Evolutionary conservation across 768 basidiomycete species (phyloP), one percentile per base, ranked within the genome.

Genomic region (Antrodiella citrinella): DNA sequence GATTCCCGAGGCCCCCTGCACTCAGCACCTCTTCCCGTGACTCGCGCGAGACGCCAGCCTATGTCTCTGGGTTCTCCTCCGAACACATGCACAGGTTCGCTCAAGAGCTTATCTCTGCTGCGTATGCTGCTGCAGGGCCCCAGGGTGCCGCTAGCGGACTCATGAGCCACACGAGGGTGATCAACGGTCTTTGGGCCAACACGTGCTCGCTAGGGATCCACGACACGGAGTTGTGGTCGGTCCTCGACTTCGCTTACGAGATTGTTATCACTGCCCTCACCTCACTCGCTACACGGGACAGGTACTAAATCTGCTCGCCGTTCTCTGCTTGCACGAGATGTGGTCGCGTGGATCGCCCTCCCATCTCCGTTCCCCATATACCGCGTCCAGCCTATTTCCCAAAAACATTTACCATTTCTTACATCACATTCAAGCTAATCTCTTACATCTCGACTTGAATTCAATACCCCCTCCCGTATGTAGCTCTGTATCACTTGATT

Each of bases 131-230:
- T 50, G 52, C 44, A 25, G 59, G 61, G 21, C 44, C 59, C 21
- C 61, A 60, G 54, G 58, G 56, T 43, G 59, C 65, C 40, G 48
- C 65, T 1, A 59, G 61, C 24, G 56, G 56, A 0, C 66, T 77
- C 42, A 64, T 76, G 53, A 45, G 51, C 13, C 67, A 70, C 51
- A 59, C 69, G 12, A 62, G 62, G 51, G 50, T 51, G 4, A 59
- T 75, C 42, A 69, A 74, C 51, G 76, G 75, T 12, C 57, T 79
- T 7, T 80, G 78, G 78, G 68, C 70, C 38, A 78, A 78, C 56
- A 72, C 61, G 3, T 72, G 70, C 52, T 69, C 69, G 10, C 63
- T 80, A 23, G 78, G 78, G 30, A 71, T 80, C 53, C 68, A 68
- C 55, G 78, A 80, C 54, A 55, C 58, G 41, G 61, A 62, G 26